Percentiles rank a stretch among this genome's conserved stretches.
These are phyloP conservation scores for Phytophthora tentaculata DNA, from an alignment of 352 stramenopile genomes.

Conservation along the genomic window DNA sequence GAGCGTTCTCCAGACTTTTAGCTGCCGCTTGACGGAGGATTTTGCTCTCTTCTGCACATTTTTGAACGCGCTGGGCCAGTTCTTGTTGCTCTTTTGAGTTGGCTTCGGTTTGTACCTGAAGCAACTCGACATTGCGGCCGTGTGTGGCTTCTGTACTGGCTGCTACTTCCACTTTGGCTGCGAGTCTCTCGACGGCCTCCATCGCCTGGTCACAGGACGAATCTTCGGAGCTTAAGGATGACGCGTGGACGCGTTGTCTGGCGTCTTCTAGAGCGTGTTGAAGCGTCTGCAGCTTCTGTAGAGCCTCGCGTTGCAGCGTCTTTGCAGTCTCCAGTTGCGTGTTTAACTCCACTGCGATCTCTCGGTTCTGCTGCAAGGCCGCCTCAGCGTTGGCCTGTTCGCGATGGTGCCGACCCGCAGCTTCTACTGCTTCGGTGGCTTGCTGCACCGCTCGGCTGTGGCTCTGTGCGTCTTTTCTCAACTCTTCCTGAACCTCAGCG, in stretches of 20 bases:
- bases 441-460: conserved; percentile 52
- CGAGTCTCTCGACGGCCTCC: conserved; percentile 46
- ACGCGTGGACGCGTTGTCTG: conserved; percentile 47
- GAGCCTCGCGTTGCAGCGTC: conserved; percentile 38
- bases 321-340: conserved; percentile 38
- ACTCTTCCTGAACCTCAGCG: conserved; percentile 63
- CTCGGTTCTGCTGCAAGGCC: conserved; percentile 38
- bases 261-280: conserved; percentile 36
- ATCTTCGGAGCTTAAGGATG: conserved; percentile 20
- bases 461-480: conserved; percentile 45
- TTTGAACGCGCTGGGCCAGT: conserved; percentile 32
- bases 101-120: conserved; percentile 28
- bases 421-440: conserved; percentile 54
- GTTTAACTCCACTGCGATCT: conserved; percentile 34
- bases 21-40: conserved; percentile 52
- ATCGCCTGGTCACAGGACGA: conserved; percentile 21
- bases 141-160: conserved; percentile 54
- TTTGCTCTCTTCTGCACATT: conserved; percentile 43
- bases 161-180: conserved; percentile 70
- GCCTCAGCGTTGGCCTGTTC: conserved; percentile 41
- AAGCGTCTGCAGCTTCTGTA: conserved; percentile 33
- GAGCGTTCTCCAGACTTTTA: conserved; percentile 59
- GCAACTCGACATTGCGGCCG: conserved; percentile 30
- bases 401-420: conserved; percentile 36
- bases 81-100: conserved; percentile 39